These are phyloP conservation scores for Globisporangium uncinulatum DNA, from an alignment of 352 stramenopile genomes.

Conservation along the genomic window DNA sequence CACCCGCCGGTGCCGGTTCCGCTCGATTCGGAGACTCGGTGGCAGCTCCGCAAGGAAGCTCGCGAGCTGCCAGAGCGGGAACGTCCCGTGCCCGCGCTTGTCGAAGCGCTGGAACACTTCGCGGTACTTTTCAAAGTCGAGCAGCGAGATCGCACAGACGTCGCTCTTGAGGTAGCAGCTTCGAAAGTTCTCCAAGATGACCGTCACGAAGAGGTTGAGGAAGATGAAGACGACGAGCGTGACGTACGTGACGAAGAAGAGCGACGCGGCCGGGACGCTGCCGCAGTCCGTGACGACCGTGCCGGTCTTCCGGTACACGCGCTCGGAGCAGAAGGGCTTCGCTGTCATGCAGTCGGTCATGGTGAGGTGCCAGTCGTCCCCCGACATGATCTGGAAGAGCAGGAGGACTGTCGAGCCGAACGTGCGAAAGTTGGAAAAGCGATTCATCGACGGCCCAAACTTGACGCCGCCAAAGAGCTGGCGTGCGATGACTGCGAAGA, in stretches of 20 bases:
- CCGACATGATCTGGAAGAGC: conserved; percentile 81
- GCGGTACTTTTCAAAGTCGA: conserved; percentile 71
- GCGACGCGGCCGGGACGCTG: conserved; percentile 26
- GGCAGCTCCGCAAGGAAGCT: conserved; percentile 56
- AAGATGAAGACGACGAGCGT: conserved; percentile 78
- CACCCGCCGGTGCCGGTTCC: conserved; percentile 29
- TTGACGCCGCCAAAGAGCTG: conserved; percentile 70
- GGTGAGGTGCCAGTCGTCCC: conserved; percentile 74
- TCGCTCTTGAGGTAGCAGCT: conserved; percentile 75
- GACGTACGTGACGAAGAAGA: conserved; percentile 73
- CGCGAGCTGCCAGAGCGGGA: conserved; percentile 62
- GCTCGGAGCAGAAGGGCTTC: conserved; percentile 54
- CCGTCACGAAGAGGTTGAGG: conserved; percentile 78
- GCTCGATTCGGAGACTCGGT: conserved; percentile 40
- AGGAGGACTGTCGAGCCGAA: conserved; percentile 56
- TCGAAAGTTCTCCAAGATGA: conserved; percentile 80
- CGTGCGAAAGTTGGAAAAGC: conserved; percentile 66
- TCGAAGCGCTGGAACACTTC: conserved; percentile 70
- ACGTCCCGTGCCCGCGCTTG: conserved; percentile 36
- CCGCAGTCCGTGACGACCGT: conserved; percentile 58
- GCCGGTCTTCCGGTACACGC: conserved; percentile 23
- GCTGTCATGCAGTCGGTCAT: conserved; percentile 76
- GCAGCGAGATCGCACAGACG: conserved; percentile 64
- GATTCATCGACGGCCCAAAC: conserved; percentile 51
- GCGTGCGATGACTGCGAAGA: conserved; percentile 65